phyloP scores from a whole-genome alignment of 2,329 filamentous ascomycete genomes.

The Ascochyta viciae-villosae region DNA sequence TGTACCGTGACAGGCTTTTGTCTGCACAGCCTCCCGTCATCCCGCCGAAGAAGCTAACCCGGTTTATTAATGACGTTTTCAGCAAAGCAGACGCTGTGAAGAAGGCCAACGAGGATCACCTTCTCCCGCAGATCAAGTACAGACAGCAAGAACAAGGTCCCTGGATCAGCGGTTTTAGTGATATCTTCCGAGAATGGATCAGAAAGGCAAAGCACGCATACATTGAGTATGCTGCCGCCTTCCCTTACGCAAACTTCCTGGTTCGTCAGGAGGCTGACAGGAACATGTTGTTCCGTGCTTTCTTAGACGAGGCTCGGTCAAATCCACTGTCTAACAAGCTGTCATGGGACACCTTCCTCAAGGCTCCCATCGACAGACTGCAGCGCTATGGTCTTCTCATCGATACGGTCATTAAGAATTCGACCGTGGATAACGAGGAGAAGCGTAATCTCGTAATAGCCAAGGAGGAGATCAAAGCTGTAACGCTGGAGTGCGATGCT shows the following conservation, averaged over 20 bases:
- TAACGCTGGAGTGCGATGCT: conserved; percentile 88
- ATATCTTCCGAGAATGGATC: conserved; percentile 98
- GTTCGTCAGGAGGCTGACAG: conserved; percentile 83
- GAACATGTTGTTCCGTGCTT: conserved; percentile 85
- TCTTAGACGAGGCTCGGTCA: conserved; percentile 79
- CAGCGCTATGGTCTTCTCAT: conserved; percentile 89
- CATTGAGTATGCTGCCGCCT: conserved; percentile 88
- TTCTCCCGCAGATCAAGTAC: conserved; percentile 94
- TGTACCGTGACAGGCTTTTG: conserved; percentile 84
- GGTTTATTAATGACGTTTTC: conserved; percentile 86
- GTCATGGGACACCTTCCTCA: conserved; percentile 93
- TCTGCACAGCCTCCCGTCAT: conserved; percentile 81
- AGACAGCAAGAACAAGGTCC: conserved; percentile 96
- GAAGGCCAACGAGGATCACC: conserved; percentile 88
- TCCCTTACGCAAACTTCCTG: conserved; percentile 81
- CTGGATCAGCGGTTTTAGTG: conserved; percentile 92
- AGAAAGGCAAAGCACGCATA: conserved; percentile 89
- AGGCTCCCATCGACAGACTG: conserved; percentile 88
- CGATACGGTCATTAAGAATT: conserved; percentile 82
- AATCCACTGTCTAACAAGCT: conserved; percentile 83
- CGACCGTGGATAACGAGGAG: conserved; percentile 84
- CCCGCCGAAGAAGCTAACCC: conserved; percentile 75
- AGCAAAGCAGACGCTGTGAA: conserved; percentile 89
- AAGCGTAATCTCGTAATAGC: conserved; percentile 83
- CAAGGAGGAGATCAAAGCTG: conserved; percentile 88